These are phyloP conservation scores for Cerioporus squamosus DNA, from an alignment of 1,284 basidiomycete genomes.

Conservation along the genomic window DNA sequence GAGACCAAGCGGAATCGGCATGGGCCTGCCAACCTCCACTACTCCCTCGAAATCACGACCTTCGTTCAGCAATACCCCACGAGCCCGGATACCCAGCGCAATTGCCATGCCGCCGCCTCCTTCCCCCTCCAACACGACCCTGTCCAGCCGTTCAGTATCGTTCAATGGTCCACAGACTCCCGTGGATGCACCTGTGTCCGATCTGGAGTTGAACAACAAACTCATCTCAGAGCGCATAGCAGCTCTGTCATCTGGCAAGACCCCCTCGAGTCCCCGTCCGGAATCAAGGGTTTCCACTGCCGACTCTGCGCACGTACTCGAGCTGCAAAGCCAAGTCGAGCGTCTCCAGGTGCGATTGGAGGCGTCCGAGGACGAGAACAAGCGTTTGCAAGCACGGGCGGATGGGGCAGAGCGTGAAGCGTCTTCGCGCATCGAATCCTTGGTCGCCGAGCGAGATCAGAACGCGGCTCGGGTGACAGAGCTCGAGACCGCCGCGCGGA, in stretches of 20 bases:
- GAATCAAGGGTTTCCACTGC: conserved; percentile 32
- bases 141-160: conserved; percentile 36
- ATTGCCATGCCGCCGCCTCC: conserved; percentile 79
- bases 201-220: conserved; percentile 42
- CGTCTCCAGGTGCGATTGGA: conserved; percentile 56
- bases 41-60: conserved; percentile 51
- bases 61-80: conserved; percentile 54
- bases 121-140: conserved; percentile 48
- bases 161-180: conserved; percentile 37
- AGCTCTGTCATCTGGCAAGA: conserved; percentile 42
- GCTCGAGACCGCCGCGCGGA: conserved; percentile 53
- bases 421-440: conserved; percentile 29
- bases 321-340: conserved; percentile 42
- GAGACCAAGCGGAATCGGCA: conserved; percentile 42
- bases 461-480: conserved; percentile 45
- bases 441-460: conserved; percentile 54
- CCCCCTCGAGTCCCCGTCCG: conserved; percentile 33
- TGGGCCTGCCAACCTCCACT: conserved; percentile 42
- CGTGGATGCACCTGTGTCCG: conserved; percentile 24
- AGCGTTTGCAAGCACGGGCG: conserved; percentile 29
- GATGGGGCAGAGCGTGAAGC: conserved; percentile 33
- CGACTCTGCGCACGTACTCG: conserved; percentile 26
- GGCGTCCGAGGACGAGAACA: conserved; percentile 58
- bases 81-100: conserved; percentile 70
- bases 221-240: conserved; percentile 57